Evolutionary conservation across 2,329 filamentous ascomycete genomes (phyloP), one percentile per base, ranked within the genome.

Genomic region (Epichloe sibirici): DNA sequence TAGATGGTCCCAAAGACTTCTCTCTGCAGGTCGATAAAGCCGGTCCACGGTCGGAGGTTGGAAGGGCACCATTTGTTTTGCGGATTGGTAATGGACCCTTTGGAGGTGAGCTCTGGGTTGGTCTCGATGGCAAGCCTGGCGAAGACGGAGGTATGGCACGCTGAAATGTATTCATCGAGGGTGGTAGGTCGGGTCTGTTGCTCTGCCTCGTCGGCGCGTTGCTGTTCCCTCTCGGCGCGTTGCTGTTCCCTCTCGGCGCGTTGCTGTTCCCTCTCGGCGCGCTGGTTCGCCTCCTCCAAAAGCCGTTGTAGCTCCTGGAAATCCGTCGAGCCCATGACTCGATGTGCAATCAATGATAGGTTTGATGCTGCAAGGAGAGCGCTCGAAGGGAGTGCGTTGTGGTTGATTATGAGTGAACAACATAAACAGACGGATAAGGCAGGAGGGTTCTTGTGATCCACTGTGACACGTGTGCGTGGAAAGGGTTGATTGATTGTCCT

Each of bases 151-250:
- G 52, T 40, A 51, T 69, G 63, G 52, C 57, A 68, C 11, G 59
- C 56, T 37, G 51, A 28, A 28, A 69, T 60, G 48, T 68, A 66
- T 57, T 68, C 62, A 12, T 61, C 43, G 15, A 69, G 51, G 44
- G 62, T 66, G 8, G 60, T 67, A 11, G 23, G 12, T 7, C 35
- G 48, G 1, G 25, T 31, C 48, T 64, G 55, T 48, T 59, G 47
- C 51, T 66, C 58, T 50, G 47, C 47, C 45, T 12, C 42, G 13
- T 61, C 55, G 44, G 59, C 56, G 21, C 55, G 55, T 45, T 56
- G 50, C 5, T 48, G 17, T 38, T 4, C 3, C 7, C 35, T 38
- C 35, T 9, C 5, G 35, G 35, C 35, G n/a, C 37, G 11, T 45
- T 56, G 50, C 5, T 48, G 17, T 38, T 4, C 3, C 7, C 35